A percentile compares a stretch with the other conserved stretches of the same genome.
Evolutionary conservation across 768 basidiomycete species (phyloP).

Genomic region (Hericium rajendrae): DNA sequence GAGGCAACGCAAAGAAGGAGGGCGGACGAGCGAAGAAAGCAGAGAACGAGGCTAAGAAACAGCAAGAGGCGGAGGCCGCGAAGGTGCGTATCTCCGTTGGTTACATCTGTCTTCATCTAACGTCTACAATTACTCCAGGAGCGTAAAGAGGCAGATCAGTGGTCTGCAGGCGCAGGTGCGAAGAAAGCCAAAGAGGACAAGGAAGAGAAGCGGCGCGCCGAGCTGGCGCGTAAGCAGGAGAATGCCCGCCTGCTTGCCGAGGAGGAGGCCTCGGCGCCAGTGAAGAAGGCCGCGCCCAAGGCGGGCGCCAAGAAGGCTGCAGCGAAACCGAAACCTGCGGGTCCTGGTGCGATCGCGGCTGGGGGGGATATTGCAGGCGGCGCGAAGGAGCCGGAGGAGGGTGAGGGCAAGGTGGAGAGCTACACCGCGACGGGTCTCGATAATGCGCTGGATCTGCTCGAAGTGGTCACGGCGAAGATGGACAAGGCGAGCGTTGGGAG

Average conservation of each 20-base stretch:
- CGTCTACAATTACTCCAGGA: conserved; percentile 38
- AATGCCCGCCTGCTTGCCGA: conserved; percentile 78
- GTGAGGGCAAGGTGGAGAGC: conserved; percentile 28
- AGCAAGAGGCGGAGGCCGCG: conserved; percentile 46
- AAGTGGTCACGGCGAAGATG: conserved; percentile 84
- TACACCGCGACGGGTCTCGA: conserved; percentile 84
- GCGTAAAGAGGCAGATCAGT: conserved; percentile 55
- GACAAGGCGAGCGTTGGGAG: conserved; percentile 88
- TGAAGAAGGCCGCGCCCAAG: conserved; percentile 53
- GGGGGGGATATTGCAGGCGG: conserved; percentile 37
- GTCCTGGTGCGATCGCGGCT: conserved; percentile 79
- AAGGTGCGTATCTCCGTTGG: conserved; percentile 33
- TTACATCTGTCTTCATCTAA: neutral
- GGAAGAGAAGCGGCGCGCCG: conserved; percentile 73
- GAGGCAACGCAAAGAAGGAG: conserved; percentile 89
- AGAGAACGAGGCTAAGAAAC: conserved; percentile 81
- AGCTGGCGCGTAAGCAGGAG: conserved; percentile 81
- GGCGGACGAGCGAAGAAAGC: conserved; percentile 84
- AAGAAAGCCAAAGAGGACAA: conserved; percentile 64
- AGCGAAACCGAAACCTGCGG: conserved; percentile 53
- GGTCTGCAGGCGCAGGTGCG: conserved; percentile 59
- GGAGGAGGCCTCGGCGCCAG: conserved; percentile 55
- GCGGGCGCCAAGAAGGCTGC: conserved; percentile 47
- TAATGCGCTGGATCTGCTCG: conserved; percentile 80
- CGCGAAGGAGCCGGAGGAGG: conserved; percentile 20